Evolutionary conservation across 352 stramenopile genomes (phyloP), one percentile per base, ranked within the genome.

Genomic region (Aphanomyces invadans): DNA sequence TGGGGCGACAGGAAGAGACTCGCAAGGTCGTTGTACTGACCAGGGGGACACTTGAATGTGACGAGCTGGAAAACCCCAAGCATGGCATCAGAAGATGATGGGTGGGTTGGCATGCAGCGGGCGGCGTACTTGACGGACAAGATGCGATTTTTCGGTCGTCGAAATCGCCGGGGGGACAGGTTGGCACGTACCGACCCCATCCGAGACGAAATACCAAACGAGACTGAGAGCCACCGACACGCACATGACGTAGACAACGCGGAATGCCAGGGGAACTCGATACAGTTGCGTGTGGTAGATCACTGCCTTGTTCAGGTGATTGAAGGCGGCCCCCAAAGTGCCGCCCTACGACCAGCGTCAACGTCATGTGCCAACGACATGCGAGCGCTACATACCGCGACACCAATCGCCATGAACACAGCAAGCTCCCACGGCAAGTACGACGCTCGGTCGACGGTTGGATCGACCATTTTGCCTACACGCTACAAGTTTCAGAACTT

Each of bases 1-100:
- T 85, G 77, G 28, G 94, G 84, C 0, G 80, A 85, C 36, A 97
- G 84, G 67, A 94, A 94, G n/a, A 96, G 75, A 64, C 76, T 90
- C 4, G 88, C 90, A 25, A 97, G 76, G 70, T 95, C 84, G 68
- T 97, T 97, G 78, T 97, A 97, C 59, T 96, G 73, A 26, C 75
- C 71, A 9, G 45, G 5, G 29, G 38, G n/a, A 69, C 90, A 97
- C 51, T 84, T 75, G 70, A 96, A 95, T 11, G 76, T 79, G 10
- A 96, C 86, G 2, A 97, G 69, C 31, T 67, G 49, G 1, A 5
- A 2, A 12, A 28, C 46, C 11, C 28, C 46, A 54, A 28, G 19
- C 21, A 54, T 12, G 19, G 28, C 39, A 48, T n/a, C 21, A 15
- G 39, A 54, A 54, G 25, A 54, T 54, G 10, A 23, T 54, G 39